phyloP scores from a whole-genome alignment of 257 asterid genomes.

The Nicotiana sylvestris region DNA sequence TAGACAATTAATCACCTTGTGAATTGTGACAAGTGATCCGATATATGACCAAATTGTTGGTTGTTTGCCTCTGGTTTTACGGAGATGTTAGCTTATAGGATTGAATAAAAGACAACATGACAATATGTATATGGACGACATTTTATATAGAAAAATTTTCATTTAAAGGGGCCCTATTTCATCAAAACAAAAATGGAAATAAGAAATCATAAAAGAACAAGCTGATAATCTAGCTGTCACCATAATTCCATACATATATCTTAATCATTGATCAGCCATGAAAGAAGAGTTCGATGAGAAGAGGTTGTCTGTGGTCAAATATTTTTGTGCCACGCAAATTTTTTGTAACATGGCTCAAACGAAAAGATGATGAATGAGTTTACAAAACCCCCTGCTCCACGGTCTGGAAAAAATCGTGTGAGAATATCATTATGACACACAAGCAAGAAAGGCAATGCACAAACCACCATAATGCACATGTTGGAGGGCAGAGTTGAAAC shows the following conservation, averaged over 20 bases:
- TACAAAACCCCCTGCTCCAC: not conserved
- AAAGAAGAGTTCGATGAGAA: not conserved
- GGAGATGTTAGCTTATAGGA: not conserved
- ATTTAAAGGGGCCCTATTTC: not conserved
- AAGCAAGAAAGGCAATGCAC: not conserved
- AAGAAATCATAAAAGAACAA: not conserved
- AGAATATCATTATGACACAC: not conserved
- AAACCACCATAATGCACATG: not conserved
- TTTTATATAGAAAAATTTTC: not conserved
- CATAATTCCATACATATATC: not conserved
- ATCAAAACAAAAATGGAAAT: not conserved
- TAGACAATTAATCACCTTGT: not conserved
- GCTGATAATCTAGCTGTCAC: not conserved
- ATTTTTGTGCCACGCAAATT: not conserved
- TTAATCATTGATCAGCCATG: not conserved
- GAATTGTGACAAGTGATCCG: not conserved
- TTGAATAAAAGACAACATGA: no score
- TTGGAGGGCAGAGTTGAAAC: not conserved
- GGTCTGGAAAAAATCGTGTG: not conserved
- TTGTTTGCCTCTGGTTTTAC: not conserved
- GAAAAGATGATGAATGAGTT: not conserved
- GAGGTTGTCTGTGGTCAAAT: not conserved
- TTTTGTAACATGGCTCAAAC: not conserved
- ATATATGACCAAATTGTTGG: not conserved
- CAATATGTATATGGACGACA: not conserved